Percentiles rank a stretch among this genome's conserved stretches.
phyloP scores from a whole-genome alignment of 441 rosid species.

The Pelargonium fulgidum region DNA sequence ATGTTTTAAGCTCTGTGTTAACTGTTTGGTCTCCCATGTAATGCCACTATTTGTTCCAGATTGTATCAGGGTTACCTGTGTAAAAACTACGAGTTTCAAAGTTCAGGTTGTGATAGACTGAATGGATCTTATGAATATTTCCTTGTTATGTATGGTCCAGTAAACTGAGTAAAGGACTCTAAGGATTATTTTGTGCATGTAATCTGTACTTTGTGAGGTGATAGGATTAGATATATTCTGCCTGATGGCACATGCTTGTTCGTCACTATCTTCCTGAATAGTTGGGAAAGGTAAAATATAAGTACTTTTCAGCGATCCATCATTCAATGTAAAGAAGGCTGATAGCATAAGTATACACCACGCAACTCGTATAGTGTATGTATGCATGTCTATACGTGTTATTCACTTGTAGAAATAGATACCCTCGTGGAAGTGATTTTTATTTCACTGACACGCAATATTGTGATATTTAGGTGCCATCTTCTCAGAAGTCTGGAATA shows the following conservation, averaged over 20 bases:
- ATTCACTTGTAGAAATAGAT: neutral
- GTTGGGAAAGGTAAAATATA: neutral
- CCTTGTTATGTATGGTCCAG: neutral
- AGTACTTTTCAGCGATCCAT: neutral
- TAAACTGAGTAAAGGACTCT: neutral
- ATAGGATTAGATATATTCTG: neutral
- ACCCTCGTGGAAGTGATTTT: neutral
- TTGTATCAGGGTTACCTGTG: neutral
- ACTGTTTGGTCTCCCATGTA: neutral
- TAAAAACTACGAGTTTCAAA: neutral
- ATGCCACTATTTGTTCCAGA: neutral
- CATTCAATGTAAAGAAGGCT: neutral
- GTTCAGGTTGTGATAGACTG: neutral
- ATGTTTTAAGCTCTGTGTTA: neutral
- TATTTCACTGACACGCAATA: neutral
- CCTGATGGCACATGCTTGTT: neutral
- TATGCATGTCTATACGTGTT: neutral
- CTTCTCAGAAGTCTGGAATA: constrained; percentile 21
- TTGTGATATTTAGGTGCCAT: constrained; percentile 12
- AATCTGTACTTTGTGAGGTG: neutral
- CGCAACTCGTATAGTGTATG: neutral
- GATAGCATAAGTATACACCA: neutral
- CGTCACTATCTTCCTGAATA: neutral
- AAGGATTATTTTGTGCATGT: neutral
- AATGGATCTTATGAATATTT: constrained; percentile 3